A percentile compares a stretch with the other conserved stretches of the same genome.
These are phyloP conservation scores for Chrysopogon serrulatus DNA, from an alignment of 176 grass and related monocot species.

Conservation along the genomic window DNA sequence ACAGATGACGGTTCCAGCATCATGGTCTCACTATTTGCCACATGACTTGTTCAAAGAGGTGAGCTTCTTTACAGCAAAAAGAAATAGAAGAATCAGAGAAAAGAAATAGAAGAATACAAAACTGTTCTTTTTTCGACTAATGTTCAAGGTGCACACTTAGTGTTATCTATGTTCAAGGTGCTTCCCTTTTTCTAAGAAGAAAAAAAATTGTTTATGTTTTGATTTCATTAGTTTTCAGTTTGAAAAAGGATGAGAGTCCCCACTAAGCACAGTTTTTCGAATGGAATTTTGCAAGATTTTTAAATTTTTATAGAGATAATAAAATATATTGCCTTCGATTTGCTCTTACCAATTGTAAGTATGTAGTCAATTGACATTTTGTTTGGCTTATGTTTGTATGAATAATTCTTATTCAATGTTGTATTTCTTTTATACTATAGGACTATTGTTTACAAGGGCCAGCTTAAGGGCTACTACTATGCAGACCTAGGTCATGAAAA, in stretches of 20 bases:
- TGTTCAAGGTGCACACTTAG: not conserved
- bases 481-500: conserved; percentile 84
- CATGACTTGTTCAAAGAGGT: conserved; percentile 68
- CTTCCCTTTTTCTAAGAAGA: conserved; percentile 16
- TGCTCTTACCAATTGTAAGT: not conserved
- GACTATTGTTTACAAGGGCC: conserved; percentile 88
- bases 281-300: not conserved
- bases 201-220: not conserved
- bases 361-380: not conserved
- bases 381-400: not conserved
- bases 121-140: not conserved
- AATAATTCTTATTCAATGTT: conserved; percentile 30
- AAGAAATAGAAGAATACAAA: not conserved
- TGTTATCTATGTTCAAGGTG: conserved; percentile 75
- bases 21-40: conserved; percentile 66
- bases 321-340: not conserved
- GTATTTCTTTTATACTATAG: conserved; percentile 26
- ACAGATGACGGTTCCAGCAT: conserved; percentile 84
- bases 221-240: not conserved
- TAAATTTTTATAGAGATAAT: not conserved
- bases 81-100: not conserved
- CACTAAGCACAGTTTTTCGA: not conserved
- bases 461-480: conserved; percentile 90
- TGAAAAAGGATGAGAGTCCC: not conserved
- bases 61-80: not conserved